Evolutionary conservation across 129 eudicot species (phyloP), one percentile per base, ranked within the genome.

Genomic region (Pulicaria dysenterica): DNA sequence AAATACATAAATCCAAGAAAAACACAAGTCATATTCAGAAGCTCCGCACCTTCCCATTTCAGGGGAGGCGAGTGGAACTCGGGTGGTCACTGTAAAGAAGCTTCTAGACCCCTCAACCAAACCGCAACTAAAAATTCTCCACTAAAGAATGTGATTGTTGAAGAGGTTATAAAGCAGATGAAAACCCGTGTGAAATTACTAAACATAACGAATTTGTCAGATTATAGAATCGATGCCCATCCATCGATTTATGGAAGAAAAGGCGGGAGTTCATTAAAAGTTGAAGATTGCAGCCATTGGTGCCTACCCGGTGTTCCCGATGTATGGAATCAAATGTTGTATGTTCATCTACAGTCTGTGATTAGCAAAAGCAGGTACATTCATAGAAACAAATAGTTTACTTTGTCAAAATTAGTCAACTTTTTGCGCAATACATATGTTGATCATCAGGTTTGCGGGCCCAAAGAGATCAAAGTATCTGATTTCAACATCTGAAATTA

Each of bases 211-310:
- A 42, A 69, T 11, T 70, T 94, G 68, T 94, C 99, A 3, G 92
- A 80, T 72, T 94, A 94, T 67, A 86, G 99, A 64, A 80, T 84
- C 46, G 99, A 94, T 83, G 99, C 88, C 47, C 99, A 94, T 72
- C 99, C 99, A 13, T 94, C 99, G 2, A 58, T 84, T 40, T 90
- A 90, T 64, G 99, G 99, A 49, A 84, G 81, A 73, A 89, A 59
- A 58, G 46, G 75, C 13, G 67, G 82, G 7, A 80, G 74, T 58
- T 40, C 70, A 1, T 56, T 75, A 2, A 83, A 89, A 4, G 86
- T 83, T 54, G 89, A 94, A 86, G 99, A 94, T 84, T 94, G 99
- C 74, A 94, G 99, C 83, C 99, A 94, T 72, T 94, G 99, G 99
- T 94, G 99, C 61, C 84, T 94, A 56, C 99, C 99, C 47, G 99